Conservation (phyloP, 192 early-diverging fungal genomes). For the Paraglomus brasilianum region DNA sequence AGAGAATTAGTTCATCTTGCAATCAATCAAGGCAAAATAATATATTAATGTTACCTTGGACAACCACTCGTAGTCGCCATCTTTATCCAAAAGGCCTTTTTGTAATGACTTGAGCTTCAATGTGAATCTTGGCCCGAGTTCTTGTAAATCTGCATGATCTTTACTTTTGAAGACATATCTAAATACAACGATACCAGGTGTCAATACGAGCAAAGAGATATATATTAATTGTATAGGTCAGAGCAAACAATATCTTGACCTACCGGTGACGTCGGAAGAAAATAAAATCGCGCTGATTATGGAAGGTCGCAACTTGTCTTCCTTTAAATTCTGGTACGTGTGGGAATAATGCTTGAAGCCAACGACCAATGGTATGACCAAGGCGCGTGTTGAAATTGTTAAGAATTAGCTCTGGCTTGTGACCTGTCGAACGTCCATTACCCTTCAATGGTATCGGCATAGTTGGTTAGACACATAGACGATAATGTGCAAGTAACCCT, state of each 20-base stretch:
- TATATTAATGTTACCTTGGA: slow-evolving; percentile 64
- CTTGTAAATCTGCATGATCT: slow-evolving; percentile 85
- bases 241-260: background rate
- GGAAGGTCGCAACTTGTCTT: slow-evolving; percentile 91
- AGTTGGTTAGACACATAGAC: background rate
- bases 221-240: background rate
- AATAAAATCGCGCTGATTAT: slow-evolving; percentile 99
- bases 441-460: slow-evolving; percentile 41
- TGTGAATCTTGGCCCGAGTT: slow-evolving; percentile 95
- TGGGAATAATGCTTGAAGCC: slow-evolving; percentile 97
- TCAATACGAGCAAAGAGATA: background rate
- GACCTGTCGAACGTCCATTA: slow-evolving; percentile 73
- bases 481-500: slow-evolving; percentile 2
- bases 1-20: slow-evolving; percentile 8
- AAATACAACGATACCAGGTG: slow-evolving; percentile 14
- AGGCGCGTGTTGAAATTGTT: slow-evolving; percentile 97
- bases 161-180: slow-evolving; percentile 86
- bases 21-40: slow-evolving; percentile 28
- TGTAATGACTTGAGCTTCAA: slow-evolving; percentile 92
- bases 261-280: slow-evolving; percentile 95
- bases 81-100: slow-evolving; percentile 91
- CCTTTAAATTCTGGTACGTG: slow-evolving; percentile 96
- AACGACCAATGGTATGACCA: slow-evolving; percentile 93
- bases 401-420: slow-evolving; percentile 94
- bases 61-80: slow-evolving; percentile 96